A percentile compares a stretch with the other conserved stretches of the same genome.
These are phyloP conservation scores for Phalaenopsis hybrid DNA, from an alignment of 116 monocot species.

Conservation along the genomic window DNA sequence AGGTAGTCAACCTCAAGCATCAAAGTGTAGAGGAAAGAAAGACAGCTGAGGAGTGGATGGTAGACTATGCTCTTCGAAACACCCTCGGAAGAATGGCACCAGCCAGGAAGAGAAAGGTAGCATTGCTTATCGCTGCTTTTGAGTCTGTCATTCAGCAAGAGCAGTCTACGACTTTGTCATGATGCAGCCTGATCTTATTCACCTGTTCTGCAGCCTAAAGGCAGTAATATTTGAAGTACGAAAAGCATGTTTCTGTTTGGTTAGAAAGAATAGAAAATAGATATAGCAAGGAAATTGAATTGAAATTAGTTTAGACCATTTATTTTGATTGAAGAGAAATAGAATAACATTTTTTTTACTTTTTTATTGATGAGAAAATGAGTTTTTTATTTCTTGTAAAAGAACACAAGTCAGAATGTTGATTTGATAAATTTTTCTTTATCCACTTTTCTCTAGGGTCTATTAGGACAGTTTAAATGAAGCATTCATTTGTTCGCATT, in stretches of 20 bases:
- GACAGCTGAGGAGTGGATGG: slow-evolving; percentile 42
- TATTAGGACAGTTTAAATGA: background rate
- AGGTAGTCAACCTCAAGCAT: slow-evolving; percentile 35
- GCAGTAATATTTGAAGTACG: no score
- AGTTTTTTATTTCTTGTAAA: background rate
- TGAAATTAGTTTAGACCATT: background rate
- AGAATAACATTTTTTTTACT: no score
- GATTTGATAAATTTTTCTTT: background rate
- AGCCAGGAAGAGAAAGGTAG: slow-evolving; percentile 32
- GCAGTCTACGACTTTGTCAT: no score
- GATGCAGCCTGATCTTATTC: no score
- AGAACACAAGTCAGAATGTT: background rate
- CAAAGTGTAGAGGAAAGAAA: slow-evolving; percentile 37
- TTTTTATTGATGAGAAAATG: background rate
- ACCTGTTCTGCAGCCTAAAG: no score
- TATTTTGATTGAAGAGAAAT: background rate
- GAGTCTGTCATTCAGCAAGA: slow-evolving; percentile 22
- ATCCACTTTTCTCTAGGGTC: background rate
- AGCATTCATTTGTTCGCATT: background rate
- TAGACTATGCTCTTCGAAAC: slow-evolving; percentile 35
- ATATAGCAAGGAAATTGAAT: background rate
- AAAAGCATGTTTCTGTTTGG: no score
- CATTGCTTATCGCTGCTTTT: slow-evolving; percentile 40
- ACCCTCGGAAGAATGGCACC: slow-evolving; percentile 28
- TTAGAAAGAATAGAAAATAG: no score